Base-by-base conservation (phyloP, 2,329 filamentous ascomycete species). In the Sporothrix dimorphospora region DNA sequence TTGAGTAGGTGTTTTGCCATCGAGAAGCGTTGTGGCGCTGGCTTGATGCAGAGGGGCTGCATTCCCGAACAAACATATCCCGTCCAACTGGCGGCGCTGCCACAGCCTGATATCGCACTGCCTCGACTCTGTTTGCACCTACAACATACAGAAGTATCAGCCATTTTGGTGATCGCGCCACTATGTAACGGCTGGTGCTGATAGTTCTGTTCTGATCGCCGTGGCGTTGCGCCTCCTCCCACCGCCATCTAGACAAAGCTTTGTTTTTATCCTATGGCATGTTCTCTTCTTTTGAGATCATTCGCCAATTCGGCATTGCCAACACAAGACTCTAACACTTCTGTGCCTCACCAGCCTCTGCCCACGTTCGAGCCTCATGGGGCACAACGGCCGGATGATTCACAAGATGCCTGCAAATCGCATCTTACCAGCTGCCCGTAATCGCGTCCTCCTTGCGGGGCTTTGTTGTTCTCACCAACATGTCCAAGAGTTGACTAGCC, bases 151-250 rank as follows among this genome's bases (percentile, higher is more conserved):
- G 19, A n/a, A 61, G n/a, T 45, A 45, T 66, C 40, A 19, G 38
- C 61, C 12, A 24, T 47, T 30, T 27, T 61, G 21, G 11, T n/a
- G 40, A 19, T 51, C 42, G 30, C 42, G 42, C 51, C 57, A 51
- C 57, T 38, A 45, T 57, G 57, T 34, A 55, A 66, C 69, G 47
- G 21, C 59, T 24, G 21, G 45, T 45, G 59, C 34, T 66, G 47
- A 21, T 21, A 45, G 34, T 57, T 67, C 34, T 55, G 34, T 67
- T 71, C 59, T 66, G 67, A 57, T 51, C 65, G 38, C 14, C n/a
- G 19, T n/a, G 8, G 27, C 19, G 21, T 16, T 14, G 11, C 14
- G 38, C 59, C 59, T 27, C 21, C 40, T 27, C 11, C n/a, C n/a
- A 30, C 55, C 30, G 30, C 55, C 59, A 24, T 12, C 40, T 12